These are phyloP conservation scores for Ophiorrhiza pumila DNA, from an alignment of 257 asterid species.

Conservation along the genomic window DNA sequence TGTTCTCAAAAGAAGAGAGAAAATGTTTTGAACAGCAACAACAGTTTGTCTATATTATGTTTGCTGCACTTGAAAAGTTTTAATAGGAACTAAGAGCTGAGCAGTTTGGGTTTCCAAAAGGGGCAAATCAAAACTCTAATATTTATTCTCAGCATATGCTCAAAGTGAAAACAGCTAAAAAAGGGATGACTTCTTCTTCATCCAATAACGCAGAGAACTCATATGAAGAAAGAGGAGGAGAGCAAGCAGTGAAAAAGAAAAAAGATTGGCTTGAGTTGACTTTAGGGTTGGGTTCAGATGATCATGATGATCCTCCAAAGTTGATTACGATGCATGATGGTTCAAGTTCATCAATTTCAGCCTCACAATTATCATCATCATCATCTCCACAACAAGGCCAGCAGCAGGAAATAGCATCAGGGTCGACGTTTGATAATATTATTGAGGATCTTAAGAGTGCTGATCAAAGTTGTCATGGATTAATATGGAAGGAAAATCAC, in stretches of 20 bases:
- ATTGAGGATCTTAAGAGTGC: neutral
- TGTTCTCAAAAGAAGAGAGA: no score
- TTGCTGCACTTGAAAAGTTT: no score
- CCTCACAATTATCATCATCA: neutral
- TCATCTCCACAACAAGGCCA: neutral
- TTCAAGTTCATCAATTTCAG: neutral
- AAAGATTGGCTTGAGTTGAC: slow-evolving; percentile 8
- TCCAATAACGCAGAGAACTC: neutral
- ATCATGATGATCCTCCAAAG: no score
- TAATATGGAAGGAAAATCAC: neutral
- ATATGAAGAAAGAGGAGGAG: neutral
- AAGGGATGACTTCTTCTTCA: neutral
- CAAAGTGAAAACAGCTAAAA: neutral
- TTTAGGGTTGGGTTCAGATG: no score
- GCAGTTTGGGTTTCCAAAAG: no score
- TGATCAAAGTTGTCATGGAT: neutral
- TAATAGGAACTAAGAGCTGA: no score
- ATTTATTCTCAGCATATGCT: no score
- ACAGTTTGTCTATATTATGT: no score
- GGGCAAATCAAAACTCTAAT: no score
- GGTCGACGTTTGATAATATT: slow-evolving; percentile 2
- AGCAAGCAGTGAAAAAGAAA: neutral
- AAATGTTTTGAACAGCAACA: no score
- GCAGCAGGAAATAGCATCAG: slow-evolving; percentile 9
- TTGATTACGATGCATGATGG: no score